Evolutionary conservation across 805 yeast species (phyloP).

Genomic region (Starmerella powellii): DNA sequence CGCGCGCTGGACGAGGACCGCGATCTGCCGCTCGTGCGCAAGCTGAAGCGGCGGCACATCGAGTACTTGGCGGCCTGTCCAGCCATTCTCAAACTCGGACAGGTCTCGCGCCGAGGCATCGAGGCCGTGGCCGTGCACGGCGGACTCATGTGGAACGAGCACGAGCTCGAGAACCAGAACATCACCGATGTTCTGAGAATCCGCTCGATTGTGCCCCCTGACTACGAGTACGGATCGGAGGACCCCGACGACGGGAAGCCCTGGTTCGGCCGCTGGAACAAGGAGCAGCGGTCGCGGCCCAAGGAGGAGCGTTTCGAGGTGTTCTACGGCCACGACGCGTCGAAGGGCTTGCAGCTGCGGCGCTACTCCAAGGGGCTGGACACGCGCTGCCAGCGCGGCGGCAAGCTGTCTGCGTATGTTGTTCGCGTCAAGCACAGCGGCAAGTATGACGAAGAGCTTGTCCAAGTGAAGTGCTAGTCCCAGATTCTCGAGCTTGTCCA

Average conservation of each 20-base stretch:
- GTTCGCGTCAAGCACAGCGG: slow-evolving; percentile 27
- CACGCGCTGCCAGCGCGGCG: slow-evolving; percentile 70
- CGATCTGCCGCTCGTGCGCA: slow-evolving; percentile 39
- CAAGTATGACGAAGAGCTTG: slow-evolving; percentile 24
- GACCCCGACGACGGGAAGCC: slow-evolving; percentile 32
- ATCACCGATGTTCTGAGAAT: slow-evolving; percentile 56
- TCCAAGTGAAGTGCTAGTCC: slow-evolving; percentile 24
- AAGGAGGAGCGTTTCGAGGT: slow-evolving; percentile 34
- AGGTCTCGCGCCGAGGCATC: slow-evolving; percentile 33
- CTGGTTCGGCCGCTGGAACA: slow-evolving; percentile 51
- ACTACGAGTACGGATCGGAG: slow-evolving; percentile 47
- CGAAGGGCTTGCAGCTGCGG: slow-evolving; percentile 53
- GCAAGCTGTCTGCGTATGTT: slow-evolving; percentile 50
- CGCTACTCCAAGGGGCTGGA: slow-evolving; percentile 71
- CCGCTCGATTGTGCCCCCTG: slow-evolving; percentile 55
- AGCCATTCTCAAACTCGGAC: slow-evolving; percentile 49
- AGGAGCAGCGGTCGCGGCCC: slow-evolving; percentile 29
- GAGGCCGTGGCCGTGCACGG: slow-evolving; percentile 65
- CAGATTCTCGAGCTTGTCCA: too few relatives aligned
- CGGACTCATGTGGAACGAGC: slow-evolving; percentile 59
- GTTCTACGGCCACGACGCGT: slow-evolving; percentile 83
- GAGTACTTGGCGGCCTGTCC: slow-evolving; percentile 51
- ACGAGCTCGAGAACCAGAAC: slow-evolving; percentile 41
- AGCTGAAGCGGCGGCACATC: slow-evolving; percentile 48
- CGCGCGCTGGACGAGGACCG: slow-evolving; percentile 5